phyloP scores from a whole-genome alignment of 2,329 filamentous ascomycete genomes.

The Tolypocladium paradoxum region DNA sequence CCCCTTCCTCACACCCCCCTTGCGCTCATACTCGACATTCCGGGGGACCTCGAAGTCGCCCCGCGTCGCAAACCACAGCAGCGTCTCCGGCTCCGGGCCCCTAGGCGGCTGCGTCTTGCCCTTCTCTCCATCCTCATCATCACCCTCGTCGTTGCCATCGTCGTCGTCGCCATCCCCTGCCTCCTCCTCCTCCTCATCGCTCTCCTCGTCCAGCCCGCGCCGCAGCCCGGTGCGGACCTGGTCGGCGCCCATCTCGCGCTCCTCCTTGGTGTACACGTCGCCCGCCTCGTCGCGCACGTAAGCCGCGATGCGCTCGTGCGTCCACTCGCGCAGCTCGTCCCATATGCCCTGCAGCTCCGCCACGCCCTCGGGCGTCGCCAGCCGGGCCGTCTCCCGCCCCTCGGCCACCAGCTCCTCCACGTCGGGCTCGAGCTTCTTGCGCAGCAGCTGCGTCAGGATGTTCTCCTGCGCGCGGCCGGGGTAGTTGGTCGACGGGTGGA shows the following conservation, averaged over 20 bases:
- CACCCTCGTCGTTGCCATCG: slow-evolving; percentile 14
- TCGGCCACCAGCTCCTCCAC: slow-evolving; percentile 64
- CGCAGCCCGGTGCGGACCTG: slow-evolving; percentile 63
- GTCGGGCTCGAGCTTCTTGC: slow-evolving; percentile 73
- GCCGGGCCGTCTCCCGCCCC: slow-evolving; percentile 38
- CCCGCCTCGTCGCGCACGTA: slow-evolving; percentile 32
- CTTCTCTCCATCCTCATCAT: slow-evolving; percentile 5
- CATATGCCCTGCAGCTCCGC: slow-evolving; percentile 44
- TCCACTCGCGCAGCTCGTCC: slow-evolving; percentile 33
- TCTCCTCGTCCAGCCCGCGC: slow-evolving; percentile 39
- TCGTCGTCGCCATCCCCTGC: slow-evolving; percentile 39
- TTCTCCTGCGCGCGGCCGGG: slow-evolving; percentile 57
- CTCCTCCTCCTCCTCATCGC: slow-evolving; percentile 47
- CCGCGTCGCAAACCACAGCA: slow-evolving; percentile 34
- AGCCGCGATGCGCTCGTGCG: slow-evolving; percentile 26
- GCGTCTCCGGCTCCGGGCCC: slow-evolving; percentile 33
- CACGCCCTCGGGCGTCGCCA: slow-evolving; percentile 32
- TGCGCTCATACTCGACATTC: slow-evolving; percentile 32
- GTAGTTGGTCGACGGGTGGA: slow-evolving; percentile 67
- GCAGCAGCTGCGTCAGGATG: slow-evolving; percentile 58
- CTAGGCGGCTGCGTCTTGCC: slow-evolving; percentile 14
- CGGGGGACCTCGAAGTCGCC: slow-evolving; percentile 34
- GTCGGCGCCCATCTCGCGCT: slow-evolving; percentile 54
- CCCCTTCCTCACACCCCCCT: slow-evolving; percentile 19
- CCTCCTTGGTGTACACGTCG: slow-evolving; percentile 63